A percentile compares a stretch with the other conserved stretches of the same genome.
Conservation (phyloP, 169 alveolate genomes). For the Theileria parva region DNA sequence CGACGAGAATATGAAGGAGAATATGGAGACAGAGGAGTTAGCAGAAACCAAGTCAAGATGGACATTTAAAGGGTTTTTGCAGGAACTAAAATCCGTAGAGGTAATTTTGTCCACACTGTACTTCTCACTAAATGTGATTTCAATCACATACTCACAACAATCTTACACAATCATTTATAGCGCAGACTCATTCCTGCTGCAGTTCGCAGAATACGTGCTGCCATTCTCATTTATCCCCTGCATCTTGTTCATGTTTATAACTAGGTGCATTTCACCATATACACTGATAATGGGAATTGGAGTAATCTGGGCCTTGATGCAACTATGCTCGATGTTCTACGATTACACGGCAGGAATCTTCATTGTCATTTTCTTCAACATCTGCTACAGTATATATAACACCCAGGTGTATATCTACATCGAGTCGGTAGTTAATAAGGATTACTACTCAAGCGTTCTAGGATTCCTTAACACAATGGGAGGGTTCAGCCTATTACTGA, state of each 20-base stretch:
- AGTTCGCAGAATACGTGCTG: constrained; percentile 47
- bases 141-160: constrained; percentile 57
- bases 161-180: constrained; percentile 25
- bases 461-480: constrained; percentile 61
- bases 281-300: constrained; percentile 27
- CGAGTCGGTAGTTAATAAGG: constrained; percentile 32
- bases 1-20: neutral
- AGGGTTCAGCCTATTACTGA: constrained; percentile 50
- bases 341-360: constrained; percentile 29
- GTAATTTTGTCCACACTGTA: constrained; percentile 34
- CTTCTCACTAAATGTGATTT: constrained; percentile 47
- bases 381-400: constrained; percentile 41
- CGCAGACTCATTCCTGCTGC: constrained; percentile 15
- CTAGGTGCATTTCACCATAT: constrained; percentile 28
- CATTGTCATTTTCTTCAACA: constrained; percentile 18
- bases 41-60: neutral
- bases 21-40: neutral
- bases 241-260: constrained; percentile 25
- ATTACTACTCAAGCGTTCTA: constrained; percentile 39
- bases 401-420: constrained; percentile 62
- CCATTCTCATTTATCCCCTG: constrained; percentile 55
- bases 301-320: constrained; percentile 23
- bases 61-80: constrained; percentile 35
- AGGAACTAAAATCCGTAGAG: constrained; percentile 13
- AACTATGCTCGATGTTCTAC: constrained; percentile 17